Evolutionary conservation across 805 yeast species (phyloP).

Genomic region (Hanseniaspora lachancei): DNA sequence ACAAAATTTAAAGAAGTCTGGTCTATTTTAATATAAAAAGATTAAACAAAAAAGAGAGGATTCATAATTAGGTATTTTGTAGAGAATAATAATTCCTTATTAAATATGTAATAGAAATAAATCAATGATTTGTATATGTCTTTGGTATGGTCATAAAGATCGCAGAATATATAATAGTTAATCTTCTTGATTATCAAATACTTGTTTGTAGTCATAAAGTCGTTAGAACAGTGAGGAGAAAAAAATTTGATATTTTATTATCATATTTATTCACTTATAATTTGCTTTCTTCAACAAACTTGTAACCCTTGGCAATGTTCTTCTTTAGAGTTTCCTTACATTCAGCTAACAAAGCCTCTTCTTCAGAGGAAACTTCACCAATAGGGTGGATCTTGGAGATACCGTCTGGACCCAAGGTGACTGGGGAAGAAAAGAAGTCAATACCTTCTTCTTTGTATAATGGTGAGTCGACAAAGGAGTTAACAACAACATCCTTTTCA

Average conservation of each 20-base stretch:
- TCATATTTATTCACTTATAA: not conserved
- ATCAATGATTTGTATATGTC: not conserved
- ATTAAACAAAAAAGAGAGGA: too few species aligned
- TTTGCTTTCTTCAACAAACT: conserved; percentile 54
- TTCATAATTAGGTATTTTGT: not conserved
- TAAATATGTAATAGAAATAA: not conserved
- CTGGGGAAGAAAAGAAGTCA: conserved; percentile 90
- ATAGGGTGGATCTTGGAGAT: conserved; percentile 66
- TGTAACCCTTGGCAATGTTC: conserved; percentile 89
- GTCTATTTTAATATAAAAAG: conserved; percentile 45
- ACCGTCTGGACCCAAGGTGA: conserved; percentile 88
- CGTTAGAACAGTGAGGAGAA: not conserved
- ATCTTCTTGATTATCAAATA: not conserved
- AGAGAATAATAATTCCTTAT: not conserved
- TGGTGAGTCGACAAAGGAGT: conserved; percentile 68
- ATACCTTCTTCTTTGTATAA: conserved; percentile 78
- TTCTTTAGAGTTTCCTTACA: conserved; percentile 82
- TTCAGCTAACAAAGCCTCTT: conserved; percentile 66
- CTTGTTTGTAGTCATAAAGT: not conserved
- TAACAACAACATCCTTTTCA: conserved; percentile 51
- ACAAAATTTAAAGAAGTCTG: conserved; percentile 66
- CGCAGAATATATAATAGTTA: not conserved
- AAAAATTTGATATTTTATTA: too few species aligned
- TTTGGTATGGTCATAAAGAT: not conserved
- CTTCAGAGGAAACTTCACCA: conserved; percentile 61